Evolutionary conservation across 805 yeast genomes (phyloP).

Genomic region (Starmerella stellata): DNA sequence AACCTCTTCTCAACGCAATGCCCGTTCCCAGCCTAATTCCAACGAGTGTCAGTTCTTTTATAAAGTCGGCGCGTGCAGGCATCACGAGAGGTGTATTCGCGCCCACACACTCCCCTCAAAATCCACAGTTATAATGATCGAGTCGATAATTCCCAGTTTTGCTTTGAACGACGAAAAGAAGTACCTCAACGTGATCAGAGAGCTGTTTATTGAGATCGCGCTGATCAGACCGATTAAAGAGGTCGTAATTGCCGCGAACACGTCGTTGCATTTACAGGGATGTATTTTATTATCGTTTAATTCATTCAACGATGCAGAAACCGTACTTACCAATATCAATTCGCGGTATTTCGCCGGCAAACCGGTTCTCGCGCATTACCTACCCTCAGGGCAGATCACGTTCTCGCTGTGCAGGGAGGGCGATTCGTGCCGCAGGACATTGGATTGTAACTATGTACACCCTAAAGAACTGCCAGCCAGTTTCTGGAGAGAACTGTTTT

Average conservation of each 20-base stretch:
- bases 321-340: slow-evolving; percentile 45
- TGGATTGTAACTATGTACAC: slow-evolving; percentile 77
- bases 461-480: slow-evolving; percentile 36
- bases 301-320: slow-evolving; percentile 37
- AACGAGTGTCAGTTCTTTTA: slow-evolving; percentile 33
- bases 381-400: slow-evolving; percentile 52
- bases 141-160: slow-evolving; percentile 4
- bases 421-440: slow-evolving; percentile 55
- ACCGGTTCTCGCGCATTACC: slow-evolving; percentile 68
- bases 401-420: slow-evolving; percentile 58
- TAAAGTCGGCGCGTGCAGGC: slow-evolving; percentile 84
- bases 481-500: slow-evolving; percentile 28
- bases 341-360: slow-evolving; percentile 63
- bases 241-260: slow-evolving; percentile 64
- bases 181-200: slow-evolving; percentile 51
- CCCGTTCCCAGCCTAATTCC: neutral
- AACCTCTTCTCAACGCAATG: no score
- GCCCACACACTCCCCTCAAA: slow-evolving; percentile 19
- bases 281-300: slow-evolving; percentile 59
- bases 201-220: slow-evolving; percentile 46
- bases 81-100: slow-evolving; percentile 73
- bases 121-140: slow-evolving; percentile 9
- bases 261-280: slow-evolving; percentile 65
- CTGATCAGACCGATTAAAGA: slow-evolving; percentile 36
- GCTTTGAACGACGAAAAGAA: slow-evolving; percentile 25